Conservation (phyloP, 129 eudicot genomes). For the Lactuca saligna region DNA sequence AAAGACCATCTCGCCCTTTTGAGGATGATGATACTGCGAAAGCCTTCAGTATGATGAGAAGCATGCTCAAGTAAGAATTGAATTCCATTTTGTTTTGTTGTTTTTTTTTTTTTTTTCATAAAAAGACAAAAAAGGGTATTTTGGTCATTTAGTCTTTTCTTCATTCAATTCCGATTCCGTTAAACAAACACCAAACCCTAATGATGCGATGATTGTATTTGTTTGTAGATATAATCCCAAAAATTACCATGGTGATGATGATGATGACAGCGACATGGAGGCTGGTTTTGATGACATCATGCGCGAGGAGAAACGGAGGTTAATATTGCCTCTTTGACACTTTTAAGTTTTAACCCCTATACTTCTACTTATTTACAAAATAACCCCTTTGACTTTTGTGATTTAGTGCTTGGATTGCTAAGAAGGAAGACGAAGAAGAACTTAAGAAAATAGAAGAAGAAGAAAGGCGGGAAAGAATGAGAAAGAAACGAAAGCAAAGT, state of each 20-base stretch:
- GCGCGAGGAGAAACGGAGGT: slow-evolving; percentile 82
- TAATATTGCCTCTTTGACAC: slow-evolving; percentile 15
- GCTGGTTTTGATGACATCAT: slow-evolving; percentile 61
- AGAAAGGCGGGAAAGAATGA: slow-evolving; percentile 22
- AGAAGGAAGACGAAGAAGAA: slow-evolving; percentile 79
- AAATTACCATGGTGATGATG: slow-evolving; percentile 44
- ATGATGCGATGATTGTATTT: background rate
- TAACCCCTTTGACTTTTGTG: slow-evolving; percentile 13
- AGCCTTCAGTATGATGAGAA: slow-evolving; percentile 57
- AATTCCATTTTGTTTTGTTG: no score
- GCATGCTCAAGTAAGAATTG: slow-evolving; percentile 58
- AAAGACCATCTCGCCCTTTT: slow-evolving; percentile 45
- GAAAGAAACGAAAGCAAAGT: slow-evolving; percentile 29
- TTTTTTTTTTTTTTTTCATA: no score
- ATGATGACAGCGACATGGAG: slow-evolving; percentile 83
- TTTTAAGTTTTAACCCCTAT: background rate
- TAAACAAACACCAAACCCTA: no score
- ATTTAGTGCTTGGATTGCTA: slow-evolving; percentile 66
- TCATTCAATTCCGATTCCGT: no score
- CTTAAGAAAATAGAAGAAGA: slow-evolving; percentile 66
- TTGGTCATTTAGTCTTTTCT: no score
- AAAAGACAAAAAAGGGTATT: no score
- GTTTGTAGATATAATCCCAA: slow-evolving; percentile 62
- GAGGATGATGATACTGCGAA: slow-evolving; percentile 41
- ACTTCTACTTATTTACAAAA: background rate